These are phyloP conservation scores for Penicillium coffeae DNA, from an alignment of 495 filamentous ascomycete species.

Conservation along the genomic window DNA sequence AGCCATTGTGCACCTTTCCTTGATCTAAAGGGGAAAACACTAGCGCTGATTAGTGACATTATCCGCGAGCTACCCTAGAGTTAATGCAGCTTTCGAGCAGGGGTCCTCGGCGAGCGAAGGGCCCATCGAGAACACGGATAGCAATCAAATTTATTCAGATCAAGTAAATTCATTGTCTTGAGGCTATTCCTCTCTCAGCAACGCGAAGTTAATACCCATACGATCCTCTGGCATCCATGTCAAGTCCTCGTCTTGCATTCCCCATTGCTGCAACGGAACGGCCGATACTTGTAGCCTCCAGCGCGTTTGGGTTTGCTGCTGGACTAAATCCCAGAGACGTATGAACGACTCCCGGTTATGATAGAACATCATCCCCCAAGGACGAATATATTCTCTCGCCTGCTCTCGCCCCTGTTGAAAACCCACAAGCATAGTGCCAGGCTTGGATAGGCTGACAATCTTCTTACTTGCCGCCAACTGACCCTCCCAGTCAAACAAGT, in stretches of 20 bases:
- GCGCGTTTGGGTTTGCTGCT: background rate
- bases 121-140: no score
- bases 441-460: background rate
- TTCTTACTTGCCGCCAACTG: background rate
- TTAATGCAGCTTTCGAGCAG: background rate
- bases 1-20: constrained; percentile 27
- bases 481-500: background rate
- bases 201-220: background rate
- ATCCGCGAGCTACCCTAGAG: background rate
- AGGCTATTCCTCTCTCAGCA: background rate
- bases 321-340: background rate
- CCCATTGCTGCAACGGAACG: background rate
- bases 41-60: constrained; percentile 4
- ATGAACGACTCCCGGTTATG: background rate
- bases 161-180: background rate
- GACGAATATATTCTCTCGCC: background rate
- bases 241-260: background rate
- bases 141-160: background rate
- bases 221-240: constrained; percentile 2
- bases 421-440: background rate
- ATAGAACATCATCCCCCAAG: background rate
- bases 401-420: background rate
- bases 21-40: constrained; percentile 6
- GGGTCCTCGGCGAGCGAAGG: no score
- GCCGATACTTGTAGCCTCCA: background rate